Evolutionary conservation across 495 filamentous ascomycete genomes (phyloP).

Genomic region (Penicillium canescens): DNA sequence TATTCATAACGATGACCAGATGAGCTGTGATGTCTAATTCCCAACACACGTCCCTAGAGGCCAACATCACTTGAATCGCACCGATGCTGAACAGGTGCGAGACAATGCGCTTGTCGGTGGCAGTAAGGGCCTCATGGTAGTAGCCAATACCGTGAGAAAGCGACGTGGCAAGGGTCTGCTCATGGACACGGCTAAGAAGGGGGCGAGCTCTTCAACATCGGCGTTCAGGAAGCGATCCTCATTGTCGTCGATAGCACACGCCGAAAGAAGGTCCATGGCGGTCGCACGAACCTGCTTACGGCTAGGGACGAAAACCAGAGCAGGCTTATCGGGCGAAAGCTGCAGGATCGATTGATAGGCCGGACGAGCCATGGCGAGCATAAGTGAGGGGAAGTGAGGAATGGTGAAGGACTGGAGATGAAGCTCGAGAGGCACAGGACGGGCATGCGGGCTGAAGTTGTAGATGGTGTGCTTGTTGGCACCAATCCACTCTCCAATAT

Average conservation of each 20-base stretch:
- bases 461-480: constrained; percentile 98
- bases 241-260: constrained; percentile 83
- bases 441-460: constrained; percentile 94
- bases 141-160: constrained; percentile 97
- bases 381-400: constrained; percentile 94
- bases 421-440: constrained; percentile 85
- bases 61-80: constrained; percentile 89
- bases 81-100: constrained; percentile 87
- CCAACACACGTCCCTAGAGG: constrained; percentile 95
- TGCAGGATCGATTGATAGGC: constrained; percentile 83
- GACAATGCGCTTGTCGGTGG: constrained; percentile 89
- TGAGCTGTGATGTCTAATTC: constrained; percentile 87
- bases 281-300: constrained; percentile 90
- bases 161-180: constrained; percentile 83
- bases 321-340: constrained; percentile 83
- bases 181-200: constrained; percentile 76
- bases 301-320: constrained; percentile 86
- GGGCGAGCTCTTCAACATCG: constrained; percentile 74
- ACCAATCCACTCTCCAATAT: constrained; percentile 98
- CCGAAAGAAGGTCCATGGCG: constrained; percentile 82
- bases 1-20: constrained; percentile 94
- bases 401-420: constrained; percentile 95
- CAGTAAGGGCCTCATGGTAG: constrained; percentile 88
- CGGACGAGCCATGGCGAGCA: constrained; percentile 98
- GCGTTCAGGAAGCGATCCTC: constrained; percentile 93